Base-by-base conservation (phyloP, 2,329 filamentous ascomycete species). In the Falciphora oryzae region DNA sequence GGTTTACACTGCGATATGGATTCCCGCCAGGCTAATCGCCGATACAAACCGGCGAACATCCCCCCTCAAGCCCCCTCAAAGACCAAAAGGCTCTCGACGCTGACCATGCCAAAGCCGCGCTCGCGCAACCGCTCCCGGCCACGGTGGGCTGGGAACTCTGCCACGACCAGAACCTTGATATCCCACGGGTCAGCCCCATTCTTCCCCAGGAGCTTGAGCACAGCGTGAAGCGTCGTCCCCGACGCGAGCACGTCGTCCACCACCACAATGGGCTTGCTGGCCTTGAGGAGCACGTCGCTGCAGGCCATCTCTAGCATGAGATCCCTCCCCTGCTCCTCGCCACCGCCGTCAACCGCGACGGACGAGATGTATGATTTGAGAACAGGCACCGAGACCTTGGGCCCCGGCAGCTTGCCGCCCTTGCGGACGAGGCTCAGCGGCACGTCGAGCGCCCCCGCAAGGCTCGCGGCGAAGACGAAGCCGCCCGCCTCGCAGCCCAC, bases 201-300 rank as follows among this genome's bases (percentile, higher is more conserved):
- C 68, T 81, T 61, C 0, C 53, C 18, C 28, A 88, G 70, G 1
- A 88, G 73, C 68, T 77, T 67, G 38, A 88, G 68, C 44, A 85
- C 76, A 6, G 82, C 83, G 70, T 75, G 80, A 35, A 88, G 78
- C 3, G 85, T 87, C 67, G 77, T 68, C 1, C 84, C 85, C 0
- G 81, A 83, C 7, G 85, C 77, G 64, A 88, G 78, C 31, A 86
- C 84, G 71, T 88, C 85, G 65, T 88, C 85, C 8, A 88, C 77
- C 0, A 87, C 78, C 22, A 87, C 75, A 13, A 87, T 80, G 5
- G 75, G 44, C 35, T 16, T 38, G 35, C 35, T 8, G 35, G 35
- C 35, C 32, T 10, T 10, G 35, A 14, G 29, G 29, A 29, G 29
- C 29, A 75, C 4, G 71, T 73, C 1, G 73, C 77, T 50, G 29